Conservation (phyloP, 1,284 basidiomycete genomes). For the Tilletia indica region DNA sequence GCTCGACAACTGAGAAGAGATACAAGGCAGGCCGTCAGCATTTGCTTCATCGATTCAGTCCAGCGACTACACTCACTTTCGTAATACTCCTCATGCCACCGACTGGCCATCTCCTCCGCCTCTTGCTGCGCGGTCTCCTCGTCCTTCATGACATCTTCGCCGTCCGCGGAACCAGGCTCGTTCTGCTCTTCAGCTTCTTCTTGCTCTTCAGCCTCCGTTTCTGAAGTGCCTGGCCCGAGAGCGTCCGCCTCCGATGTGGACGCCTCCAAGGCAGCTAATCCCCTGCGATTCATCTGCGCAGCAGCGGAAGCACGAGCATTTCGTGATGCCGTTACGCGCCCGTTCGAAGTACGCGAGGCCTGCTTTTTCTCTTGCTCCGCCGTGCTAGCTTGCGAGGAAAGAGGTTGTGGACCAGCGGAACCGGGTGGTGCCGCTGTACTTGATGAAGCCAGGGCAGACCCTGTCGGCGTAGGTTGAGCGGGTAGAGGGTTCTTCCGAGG, state of each 20-base stretch:
- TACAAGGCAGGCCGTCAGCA: not conserved
- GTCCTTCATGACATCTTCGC: not conserved
- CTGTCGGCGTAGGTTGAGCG: not conserved
- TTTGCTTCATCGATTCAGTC: too few relatives aligned
- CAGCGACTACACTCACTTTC: conserved; percentile 30
- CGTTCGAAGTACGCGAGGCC: not conserved
- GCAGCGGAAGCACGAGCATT: not conserved
- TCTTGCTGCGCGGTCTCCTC: conserved; percentile 25
- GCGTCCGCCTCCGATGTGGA: not conserved
- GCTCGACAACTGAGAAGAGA: conserved; percentile 68
- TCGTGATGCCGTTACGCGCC: not conserved
- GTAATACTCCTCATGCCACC: conserved; percentile 53
- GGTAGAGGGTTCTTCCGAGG: not conserved
- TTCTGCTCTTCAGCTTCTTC: not conserved
- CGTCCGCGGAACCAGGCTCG: not conserved
- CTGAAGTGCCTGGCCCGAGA: not conserved
- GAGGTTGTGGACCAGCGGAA: too few relatives aligned
- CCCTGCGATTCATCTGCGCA: not conserved
- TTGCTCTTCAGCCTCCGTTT: not conserved
- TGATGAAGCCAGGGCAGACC: not conserved
- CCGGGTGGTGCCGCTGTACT: not conserved
- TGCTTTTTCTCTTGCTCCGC: not conserved
- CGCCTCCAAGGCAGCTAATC: not conserved
- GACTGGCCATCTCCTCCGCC: conserved; percentile 31
- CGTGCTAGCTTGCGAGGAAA: not conserved